A percentile compares a stretch with the other conserved stretches of the same genome.
Conservation (phyloP, 2,329 filamentous ascomycete species). For the Colletotrichum chrysophilum region DNA sequence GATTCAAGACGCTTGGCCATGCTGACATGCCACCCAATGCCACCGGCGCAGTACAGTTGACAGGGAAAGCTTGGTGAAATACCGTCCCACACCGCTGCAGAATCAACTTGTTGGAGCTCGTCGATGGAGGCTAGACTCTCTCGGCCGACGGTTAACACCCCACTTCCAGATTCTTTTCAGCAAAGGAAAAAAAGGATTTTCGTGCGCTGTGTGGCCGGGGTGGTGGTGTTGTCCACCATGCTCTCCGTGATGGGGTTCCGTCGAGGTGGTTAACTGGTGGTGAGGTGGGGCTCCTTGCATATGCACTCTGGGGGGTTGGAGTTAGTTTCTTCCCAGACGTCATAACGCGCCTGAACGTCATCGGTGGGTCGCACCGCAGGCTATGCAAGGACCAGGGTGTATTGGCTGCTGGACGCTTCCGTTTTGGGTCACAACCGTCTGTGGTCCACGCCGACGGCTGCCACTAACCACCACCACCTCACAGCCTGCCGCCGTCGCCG, state of each 20-base stretch:
- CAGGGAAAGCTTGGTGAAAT: conserved; percentile 8
- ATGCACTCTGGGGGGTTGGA: conserved; percentile 18
- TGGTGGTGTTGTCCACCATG: background rate
- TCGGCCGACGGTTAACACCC: conserved; percentile 1
- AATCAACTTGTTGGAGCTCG: background rate
- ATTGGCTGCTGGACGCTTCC: background rate
- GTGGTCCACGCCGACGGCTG: background rate
- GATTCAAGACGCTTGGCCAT: conserved; percentile 6
- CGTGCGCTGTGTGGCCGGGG: background rate
- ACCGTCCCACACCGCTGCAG: conserved; percentile 15
- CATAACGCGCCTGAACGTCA: conserved; percentile 20
- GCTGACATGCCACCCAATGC: background rate
- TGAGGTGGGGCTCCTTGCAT: conserved; percentile 9
- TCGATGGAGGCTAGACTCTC: conserved; percentile 19
- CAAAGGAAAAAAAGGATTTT: conserved; percentile 4
- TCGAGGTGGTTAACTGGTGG: conserved; percentile 11
- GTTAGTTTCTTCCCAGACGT: conserved; percentile 8
- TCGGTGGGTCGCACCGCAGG: conserved; percentile 13
- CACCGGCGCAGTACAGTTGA: background rate
- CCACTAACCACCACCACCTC: background rate
- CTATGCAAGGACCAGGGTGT: conserved; percentile 12
- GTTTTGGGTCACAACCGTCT: conserved; percentile 12
- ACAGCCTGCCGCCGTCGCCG: background rate
- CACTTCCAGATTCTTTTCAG: background rate
- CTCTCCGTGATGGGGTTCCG: conserved; percentile 4